Conservation (phyloP, 116 monocot genomes). For the Posidonia oceanica region DNA sequence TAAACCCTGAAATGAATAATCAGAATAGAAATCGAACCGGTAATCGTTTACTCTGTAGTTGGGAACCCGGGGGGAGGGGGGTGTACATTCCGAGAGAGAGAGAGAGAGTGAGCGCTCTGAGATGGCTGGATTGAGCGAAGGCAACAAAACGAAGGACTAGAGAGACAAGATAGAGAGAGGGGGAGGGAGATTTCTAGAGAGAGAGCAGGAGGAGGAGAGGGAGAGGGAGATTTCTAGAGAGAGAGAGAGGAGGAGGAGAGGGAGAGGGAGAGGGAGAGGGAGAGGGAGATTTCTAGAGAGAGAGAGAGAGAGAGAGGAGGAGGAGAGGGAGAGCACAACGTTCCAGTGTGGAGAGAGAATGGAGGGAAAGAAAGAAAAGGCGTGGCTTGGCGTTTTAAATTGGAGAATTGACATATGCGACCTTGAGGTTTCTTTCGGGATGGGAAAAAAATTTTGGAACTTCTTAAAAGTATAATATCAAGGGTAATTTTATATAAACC, state of each 20-base stretch:
- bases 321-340: constrained; percentile 4
- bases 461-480: too few relatives aligned
- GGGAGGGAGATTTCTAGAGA: neutral
- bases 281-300: neutral
- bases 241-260: too few relatives aligned
- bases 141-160: neutral
- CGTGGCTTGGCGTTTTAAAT: too few relatives aligned
- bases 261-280: neutral
- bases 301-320: neutral
- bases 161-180: neutral
- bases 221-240: too few relatives aligned
- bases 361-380: neutral
- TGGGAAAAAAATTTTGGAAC: too few relatives aligned
- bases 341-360: neutral
- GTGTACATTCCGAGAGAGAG: neutral
- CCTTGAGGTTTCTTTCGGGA: too few relatives aligned
- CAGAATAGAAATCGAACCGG: neutral
- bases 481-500: too few relatives aligned
- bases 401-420: too few relatives aligned
- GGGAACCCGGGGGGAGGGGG: too few relatives aligned
- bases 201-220: neutral
- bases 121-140: neutral
- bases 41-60: neutral
- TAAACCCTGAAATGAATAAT: neutral
- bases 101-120: neutral